Conservation (phyloP, 176 grass and related monocot species). For the Otatea glauca region DNA sequence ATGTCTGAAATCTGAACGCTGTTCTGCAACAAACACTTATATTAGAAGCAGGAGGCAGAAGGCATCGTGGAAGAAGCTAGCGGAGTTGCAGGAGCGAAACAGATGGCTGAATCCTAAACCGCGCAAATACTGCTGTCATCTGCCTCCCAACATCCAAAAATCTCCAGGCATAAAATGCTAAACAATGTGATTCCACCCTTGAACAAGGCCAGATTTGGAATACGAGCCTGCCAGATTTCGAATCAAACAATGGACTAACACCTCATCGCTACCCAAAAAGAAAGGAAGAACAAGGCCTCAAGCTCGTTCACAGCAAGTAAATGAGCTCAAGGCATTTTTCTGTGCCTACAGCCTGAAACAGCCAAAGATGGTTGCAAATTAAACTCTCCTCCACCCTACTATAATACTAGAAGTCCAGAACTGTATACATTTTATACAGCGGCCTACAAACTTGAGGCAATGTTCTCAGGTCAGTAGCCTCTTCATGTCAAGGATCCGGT, state of each 20-base stretch:
- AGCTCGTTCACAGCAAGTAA: slow-evolving; percentile 48
- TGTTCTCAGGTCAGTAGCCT: slow-evolving; percentile 62
- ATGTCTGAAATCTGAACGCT: not conserved
- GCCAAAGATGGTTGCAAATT: slow-evolving; percentile 15
- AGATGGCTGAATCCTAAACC: not conserved
- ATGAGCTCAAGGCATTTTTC: slow-evolving; percentile 38
- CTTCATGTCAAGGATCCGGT: slow-evolving; percentile 64
- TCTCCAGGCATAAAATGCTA: not conserved
- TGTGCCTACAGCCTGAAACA: slow-evolving; percentile 33
- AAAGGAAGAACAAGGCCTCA: slow-evolving; percentile 16
- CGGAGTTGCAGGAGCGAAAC: not conserved
- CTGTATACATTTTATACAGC: slow-evolving; percentile 67
- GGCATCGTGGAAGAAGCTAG: not conserved
- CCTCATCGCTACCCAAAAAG: slow-evolving; percentile 12
- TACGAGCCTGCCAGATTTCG: not conserved
- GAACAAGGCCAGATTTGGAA: not conserved
- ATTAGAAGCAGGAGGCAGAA: not conserved
- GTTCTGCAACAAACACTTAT: not conserved
- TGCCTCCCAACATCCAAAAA: not conserved
- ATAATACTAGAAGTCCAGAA: slow-evolving; percentile 37
- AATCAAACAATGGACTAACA: slow-evolving; percentile 12
- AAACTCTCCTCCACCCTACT: slow-evolving; percentile 32
- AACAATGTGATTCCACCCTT: not conserved
- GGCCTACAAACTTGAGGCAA: not conserved
- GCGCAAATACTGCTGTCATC: not conserved